phyloP scores from a whole-genome alignment of 257 asterid genomes.

The Linaria vulgaris region DNA sequence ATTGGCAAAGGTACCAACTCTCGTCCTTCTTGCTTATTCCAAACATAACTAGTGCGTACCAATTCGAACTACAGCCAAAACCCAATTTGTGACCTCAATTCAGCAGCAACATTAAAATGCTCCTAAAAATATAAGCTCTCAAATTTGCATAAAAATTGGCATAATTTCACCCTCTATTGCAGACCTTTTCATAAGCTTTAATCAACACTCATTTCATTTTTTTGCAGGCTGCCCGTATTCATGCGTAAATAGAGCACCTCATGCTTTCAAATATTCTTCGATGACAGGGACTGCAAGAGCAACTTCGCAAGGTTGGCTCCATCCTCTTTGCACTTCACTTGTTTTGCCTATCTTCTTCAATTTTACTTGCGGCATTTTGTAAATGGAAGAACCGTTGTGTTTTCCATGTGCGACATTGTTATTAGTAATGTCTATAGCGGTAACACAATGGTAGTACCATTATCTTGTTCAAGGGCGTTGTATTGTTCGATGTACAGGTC shows the following conservation, averaged over 20 bases:
- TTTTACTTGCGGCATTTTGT: too few species aligned
- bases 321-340: not conserved
- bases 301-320: conserved; percentile 65
- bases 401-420: too few species aligned
- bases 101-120: too few species aligned
- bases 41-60: not conserved
- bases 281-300: conserved; percentile 68
- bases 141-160: too few species aligned
- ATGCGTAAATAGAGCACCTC: conserved; percentile 80
- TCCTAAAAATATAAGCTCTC: too few species aligned
- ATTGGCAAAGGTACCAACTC: conserved; percentile 65
- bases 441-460: too few species aligned
- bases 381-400: too few species aligned
- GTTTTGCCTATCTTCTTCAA: too few species aligned
- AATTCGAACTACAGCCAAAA: not conserved
- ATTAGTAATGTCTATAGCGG: too few species aligned
- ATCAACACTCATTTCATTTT: not conserved
- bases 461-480: not conserved
- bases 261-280: conserved; percentile 67
- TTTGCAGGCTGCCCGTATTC: conserved; percentile 86
- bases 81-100: too few species aligned
- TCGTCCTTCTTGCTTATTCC: not conserved
- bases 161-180: too few species aligned
- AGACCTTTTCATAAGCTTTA: not conserved
- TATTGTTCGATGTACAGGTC: conserved; percentile 41